Evolutionary conservation across 192 early-diverging fungal genomes (phyloP).

Genomic region (Backusella westeae): DNA sequence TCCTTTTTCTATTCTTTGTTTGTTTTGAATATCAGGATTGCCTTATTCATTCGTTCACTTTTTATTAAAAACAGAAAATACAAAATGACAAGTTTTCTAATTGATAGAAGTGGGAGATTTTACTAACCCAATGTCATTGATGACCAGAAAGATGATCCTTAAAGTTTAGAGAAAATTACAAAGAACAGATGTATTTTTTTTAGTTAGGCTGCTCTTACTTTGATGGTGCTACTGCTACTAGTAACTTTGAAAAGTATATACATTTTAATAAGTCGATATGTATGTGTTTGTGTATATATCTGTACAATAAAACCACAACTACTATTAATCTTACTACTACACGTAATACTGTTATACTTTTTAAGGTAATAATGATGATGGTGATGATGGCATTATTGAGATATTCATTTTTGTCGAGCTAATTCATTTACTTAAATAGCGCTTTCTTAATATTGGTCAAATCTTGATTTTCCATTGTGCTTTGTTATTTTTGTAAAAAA

Average conservation of each 20-base stretch:
- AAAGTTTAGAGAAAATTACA: neutral
- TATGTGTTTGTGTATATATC: too few species aligned
- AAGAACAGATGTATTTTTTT: neutral
- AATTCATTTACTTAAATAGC: neutral
- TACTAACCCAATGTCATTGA: neutral
- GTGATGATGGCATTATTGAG: neutral
- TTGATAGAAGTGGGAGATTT: neutral
- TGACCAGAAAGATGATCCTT: neutral
- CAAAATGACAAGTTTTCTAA: neutral
- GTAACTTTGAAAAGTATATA: neutral
- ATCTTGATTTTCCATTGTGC: neutral
- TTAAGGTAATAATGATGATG: neutral
- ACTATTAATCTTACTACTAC: neutral
- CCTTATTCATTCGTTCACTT: neutral
- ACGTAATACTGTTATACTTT: neutral
- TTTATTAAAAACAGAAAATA: neutral
- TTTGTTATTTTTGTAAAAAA: neutral
- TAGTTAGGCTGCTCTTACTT: neutral
- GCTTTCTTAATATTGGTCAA: neutral
- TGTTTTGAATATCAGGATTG: neutral
- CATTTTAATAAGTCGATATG: too few species aligned
- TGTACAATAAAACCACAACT: neutral
- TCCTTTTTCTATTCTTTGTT: neutral
- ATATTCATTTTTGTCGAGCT: neutral
- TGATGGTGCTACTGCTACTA: neutral